A percentile compares a stretch with the other conserved stretches of the same genome.
phyloP scores from a whole-genome alignment of 441 rosid genomes.

The Corymbia citriodora region DNA sequence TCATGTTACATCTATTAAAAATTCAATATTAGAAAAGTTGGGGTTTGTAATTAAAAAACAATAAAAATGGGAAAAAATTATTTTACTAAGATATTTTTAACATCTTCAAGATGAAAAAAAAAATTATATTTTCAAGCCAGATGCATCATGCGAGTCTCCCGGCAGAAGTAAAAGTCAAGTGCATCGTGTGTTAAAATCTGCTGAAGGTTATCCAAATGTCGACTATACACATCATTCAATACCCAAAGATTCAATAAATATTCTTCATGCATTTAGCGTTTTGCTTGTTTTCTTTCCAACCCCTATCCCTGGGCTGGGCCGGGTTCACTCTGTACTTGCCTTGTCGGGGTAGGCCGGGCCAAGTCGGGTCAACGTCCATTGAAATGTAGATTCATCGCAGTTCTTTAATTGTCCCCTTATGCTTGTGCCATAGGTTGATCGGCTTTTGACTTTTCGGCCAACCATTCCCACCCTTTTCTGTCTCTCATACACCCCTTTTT shows the following conservation, averaged over 20 bases:
- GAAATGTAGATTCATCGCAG: neutral
- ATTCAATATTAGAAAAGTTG: neutral
- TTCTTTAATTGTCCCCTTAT: neutral
- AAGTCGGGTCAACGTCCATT: no score
- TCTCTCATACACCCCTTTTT: no score
- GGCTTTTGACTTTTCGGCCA: no score
- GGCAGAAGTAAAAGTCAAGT: neutral
- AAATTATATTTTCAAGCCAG: neutral
- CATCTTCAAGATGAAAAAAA: neutral
- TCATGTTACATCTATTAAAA: no score
- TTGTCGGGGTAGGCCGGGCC: neutral
- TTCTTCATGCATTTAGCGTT: neutral
- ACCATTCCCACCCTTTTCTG: no score
- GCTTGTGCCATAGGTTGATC: neutral
- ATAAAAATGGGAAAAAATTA: neutral
- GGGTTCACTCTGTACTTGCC: no score
- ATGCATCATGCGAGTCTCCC: fast-evolving
- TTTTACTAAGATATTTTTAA: no score
- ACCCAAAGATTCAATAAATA: neutral
- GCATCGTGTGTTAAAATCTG: neutral
- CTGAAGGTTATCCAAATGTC: no score
- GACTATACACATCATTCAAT: fast-evolving
- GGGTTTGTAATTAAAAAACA: neutral
- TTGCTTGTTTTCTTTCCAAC: neutral
- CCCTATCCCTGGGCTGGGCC: neutral